Evolutionary conservation across 495 filamentous ascomycete genomes (phyloP).

Genomic region (Hypoxylon subgilvum): DNA sequence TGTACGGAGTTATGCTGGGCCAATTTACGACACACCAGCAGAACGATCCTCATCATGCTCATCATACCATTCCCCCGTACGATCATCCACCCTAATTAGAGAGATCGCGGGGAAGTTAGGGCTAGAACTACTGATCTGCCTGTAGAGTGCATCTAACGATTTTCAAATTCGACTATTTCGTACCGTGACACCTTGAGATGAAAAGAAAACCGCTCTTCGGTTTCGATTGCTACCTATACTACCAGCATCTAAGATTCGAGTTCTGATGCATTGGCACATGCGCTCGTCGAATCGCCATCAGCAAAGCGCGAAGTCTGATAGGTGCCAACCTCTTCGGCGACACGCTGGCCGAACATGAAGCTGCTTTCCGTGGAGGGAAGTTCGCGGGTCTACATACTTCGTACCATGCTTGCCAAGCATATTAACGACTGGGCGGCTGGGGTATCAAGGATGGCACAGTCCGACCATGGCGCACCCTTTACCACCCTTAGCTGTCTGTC

Average conservation of each 20-base stretch:
- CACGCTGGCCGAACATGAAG: slow-evolving; percentile 32
- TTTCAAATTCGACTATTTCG: slow-evolving; percentile 18
- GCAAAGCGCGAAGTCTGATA: slow-evolving; percentile 10
- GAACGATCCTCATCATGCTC: slow-evolving; percentile 16
- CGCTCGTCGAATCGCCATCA: too few relatives aligned
- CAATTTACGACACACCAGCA: slow-evolving; percentile 19
- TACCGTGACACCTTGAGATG: too few relatives aligned
- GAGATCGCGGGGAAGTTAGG: slow-evolving; percentile 25
- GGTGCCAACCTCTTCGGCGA: slow-evolving; percentile 16
- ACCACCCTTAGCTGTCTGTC: slow-evolving; percentile 11
- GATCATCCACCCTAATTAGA: slow-evolving; percentile 25
- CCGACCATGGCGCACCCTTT: slow-evolving; percentile 29
- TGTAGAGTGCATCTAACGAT: slow-evolving; percentile 12
- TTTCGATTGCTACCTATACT: not conserved
- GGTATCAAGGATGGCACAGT: slow-evolving; percentile 31
- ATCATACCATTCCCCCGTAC: slow-evolving; percentile 25
- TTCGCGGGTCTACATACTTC: slow-evolving; percentile 30
- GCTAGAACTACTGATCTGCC: slow-evolving; percentile 18
- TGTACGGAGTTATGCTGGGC: slow-evolving; percentile 12
- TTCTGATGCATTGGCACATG: not conserved
- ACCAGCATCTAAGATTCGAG: not conserved
- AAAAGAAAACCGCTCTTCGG: not conserved
- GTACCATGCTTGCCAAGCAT: slow-evolving; percentile 34
- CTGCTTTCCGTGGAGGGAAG: slow-evolving; percentile 26
- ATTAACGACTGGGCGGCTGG: slow-evolving; percentile 25